Evolutionary conservation across 2,329 filamentous ascomycete genomes (phyloP), one percentile per base, ranked within the genome.

Genomic region (Fusarium dimerum): DNA sequence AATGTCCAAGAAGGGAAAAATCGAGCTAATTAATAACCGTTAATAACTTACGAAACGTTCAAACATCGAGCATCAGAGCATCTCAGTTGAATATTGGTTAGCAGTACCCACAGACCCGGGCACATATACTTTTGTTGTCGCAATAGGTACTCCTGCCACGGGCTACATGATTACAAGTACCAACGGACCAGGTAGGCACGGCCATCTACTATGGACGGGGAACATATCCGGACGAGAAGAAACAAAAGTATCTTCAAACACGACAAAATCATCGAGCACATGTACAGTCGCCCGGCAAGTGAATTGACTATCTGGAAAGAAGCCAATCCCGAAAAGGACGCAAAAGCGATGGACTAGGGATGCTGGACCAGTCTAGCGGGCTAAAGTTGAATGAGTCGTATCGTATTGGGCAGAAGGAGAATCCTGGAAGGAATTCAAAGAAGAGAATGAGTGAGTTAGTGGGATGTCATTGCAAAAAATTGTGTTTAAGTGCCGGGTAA

Each of bases 121-220:
- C 63, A 60, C 60, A 52, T 63, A 47, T 47, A 52, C 47, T 62
- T 63, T 51, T 64, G 58, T 65, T 60, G 63, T 65, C 47, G n/a
- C n/a, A n/a, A n/a, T n/a, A n/a, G n/a, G n/a, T n/a, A n/a, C n/a
- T n/a, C n/a, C 20, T 26, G 20, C 7, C 20, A 5, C 20, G 20
- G 20, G 20, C 7, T 26, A 26, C 20, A 26, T 4, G 20, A 26
- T 26, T 26, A 26, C 4, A 5, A 7, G 20, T 26, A 26, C 20
- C 7, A 26, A 26, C 20, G 20, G 20, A 26, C 20, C 20, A 26
- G 20, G 20, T 56, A 55, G 58, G 56, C 63, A 56, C 48, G 52
- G 54, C 60, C 57, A 59, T 54, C 45, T 55, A 50, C 53, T 52
- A 39, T 26, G 47, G 52, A 52, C 48, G 52, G 54, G 51, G 50